phyloP scores from a whole-genome alignment of 148 eudicot genomes.

The Oxyria digyna region DNA sequence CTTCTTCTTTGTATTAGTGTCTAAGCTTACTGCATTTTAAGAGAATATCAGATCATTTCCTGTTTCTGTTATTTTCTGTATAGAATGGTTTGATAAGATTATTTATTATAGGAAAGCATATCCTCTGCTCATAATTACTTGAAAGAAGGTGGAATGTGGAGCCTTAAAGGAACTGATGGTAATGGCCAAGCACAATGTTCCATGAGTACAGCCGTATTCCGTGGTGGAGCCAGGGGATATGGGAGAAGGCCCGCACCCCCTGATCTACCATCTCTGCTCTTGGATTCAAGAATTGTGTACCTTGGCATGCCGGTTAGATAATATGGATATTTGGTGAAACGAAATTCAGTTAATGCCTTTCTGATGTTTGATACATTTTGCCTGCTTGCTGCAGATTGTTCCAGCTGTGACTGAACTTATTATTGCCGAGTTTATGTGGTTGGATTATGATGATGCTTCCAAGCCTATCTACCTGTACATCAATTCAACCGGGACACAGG shows the following conservation, averaged over 20 bases:
- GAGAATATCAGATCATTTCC: neutral
- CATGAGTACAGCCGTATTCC: slow-evolving; percentile 72
- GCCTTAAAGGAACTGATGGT: slow-evolving; percentile 33
- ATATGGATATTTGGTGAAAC: neutral
- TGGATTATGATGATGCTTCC: slow-evolving; percentile 55
- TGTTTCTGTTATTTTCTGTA: neutral
- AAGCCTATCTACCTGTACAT: slow-evolving; percentile 85
- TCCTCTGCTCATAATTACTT: slow-evolving; percentile 50
- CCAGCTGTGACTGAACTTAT: slow-evolving; percentile 81
- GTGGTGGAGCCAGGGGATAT: slow-evolving; percentile 48
- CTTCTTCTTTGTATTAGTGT: neutral
- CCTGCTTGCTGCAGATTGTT: slow-evolving; percentile 51
- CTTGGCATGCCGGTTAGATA: slow-evolving; percentile 80
- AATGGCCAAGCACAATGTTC: slow-evolving; percentile 54
- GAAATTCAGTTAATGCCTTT: neutral
- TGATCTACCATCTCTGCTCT: slow-evolving; percentile 71
- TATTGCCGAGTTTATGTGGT: slow-evolving; percentile 80
- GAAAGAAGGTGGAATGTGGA: slow-evolving; percentile 59
- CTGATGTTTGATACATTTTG: slow-evolving; percentile 2
- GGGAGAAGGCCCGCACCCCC: slow-evolving; percentile 80
- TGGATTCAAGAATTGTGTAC: slow-evolving; percentile 65
- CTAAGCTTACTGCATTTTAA: neutral
- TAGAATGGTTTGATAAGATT: neutral
- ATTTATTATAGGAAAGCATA: slow-evolving; percentile 50
- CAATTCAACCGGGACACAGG: slow-evolving; percentile 80